Conservation (phyloP, 2,329 filamentous ascomycete species). For the Monosporascus cannonballus region DNA sequence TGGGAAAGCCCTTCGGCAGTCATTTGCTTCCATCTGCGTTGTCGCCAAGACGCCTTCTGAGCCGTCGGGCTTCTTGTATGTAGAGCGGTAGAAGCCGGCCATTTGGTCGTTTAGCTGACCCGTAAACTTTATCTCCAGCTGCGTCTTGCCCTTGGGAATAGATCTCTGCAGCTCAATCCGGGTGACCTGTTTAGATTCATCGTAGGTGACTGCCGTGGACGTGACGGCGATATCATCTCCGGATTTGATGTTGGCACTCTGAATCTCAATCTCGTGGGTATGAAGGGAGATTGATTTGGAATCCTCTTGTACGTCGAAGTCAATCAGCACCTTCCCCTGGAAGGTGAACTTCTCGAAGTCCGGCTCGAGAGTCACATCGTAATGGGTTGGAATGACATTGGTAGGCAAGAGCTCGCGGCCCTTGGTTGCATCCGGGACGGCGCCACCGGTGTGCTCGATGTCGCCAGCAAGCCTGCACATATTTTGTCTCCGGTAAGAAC, state of each 20-base stretch:
- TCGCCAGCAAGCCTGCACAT: conserved; percentile 64
- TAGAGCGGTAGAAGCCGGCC: conserved; percentile 95
- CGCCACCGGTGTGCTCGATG: conserved; percentile 46
- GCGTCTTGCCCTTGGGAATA: conserved; percentile 70
- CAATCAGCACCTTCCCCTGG: conserved; percentile 76
- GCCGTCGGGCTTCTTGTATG: conserved; percentile 79
- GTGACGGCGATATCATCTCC: conserved; percentile 51
- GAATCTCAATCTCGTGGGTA: conserved; percentile 78
- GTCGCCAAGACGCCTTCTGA: conserved; percentile 78
- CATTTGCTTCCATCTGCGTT: conserved; percentile 94
- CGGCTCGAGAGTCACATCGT: conserved; percentile 86
- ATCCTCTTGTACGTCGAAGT: conserved; percentile 80
- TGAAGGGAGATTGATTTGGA: conserved; percentile 83
- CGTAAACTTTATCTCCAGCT: conserved; percentile 70
- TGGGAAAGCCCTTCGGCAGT: conserved; percentile 86
- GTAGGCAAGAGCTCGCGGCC: conserved; percentile 77
- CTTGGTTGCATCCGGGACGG: conserved; percentile 49
- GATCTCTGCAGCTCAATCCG: conserved; percentile 72
- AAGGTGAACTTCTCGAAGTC: conserved; percentile 85
- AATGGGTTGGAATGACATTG: conserved; percentile 89
- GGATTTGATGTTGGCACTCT: conserved; percentile 62
- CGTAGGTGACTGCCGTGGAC: conserved; percentile 63
- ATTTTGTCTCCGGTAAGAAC: conserved; percentile 65
- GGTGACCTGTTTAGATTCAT: conserved; percentile 75
- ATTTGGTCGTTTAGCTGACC: conserved; percentile 85